Conservation (phyloP, 2,329 filamentous ascomycete genomes). For the Cladophialophora bantiana region DNA sequence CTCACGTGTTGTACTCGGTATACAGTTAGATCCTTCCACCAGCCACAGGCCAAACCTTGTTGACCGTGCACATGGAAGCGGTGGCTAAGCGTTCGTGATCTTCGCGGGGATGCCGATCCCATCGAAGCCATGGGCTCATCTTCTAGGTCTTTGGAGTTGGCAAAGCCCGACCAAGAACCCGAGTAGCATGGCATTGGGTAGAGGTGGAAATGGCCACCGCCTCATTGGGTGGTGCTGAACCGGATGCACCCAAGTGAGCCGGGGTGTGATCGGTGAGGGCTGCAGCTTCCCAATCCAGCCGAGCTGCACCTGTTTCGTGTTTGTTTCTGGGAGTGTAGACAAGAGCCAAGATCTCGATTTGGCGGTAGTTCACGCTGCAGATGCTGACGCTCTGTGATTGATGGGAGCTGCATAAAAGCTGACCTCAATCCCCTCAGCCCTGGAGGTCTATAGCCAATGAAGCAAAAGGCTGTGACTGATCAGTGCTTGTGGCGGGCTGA, state of each 20-base stretch:
- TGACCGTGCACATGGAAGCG: neutral
- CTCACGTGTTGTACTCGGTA: neutral
- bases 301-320: neutral
- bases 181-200: neutral
- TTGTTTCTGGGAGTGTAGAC: neutral
- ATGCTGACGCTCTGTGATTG: conserved; percentile 9
- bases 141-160: neutral
- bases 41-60: neutral
- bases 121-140: neutral
- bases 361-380: neutral
- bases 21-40: neutral
- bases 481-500: conserved; percentile 3
- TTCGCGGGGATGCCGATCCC: conserved; percentile 16
- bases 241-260: neutral
- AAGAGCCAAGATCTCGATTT: conserved; percentile 1
- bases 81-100: conserved; percentile 12
- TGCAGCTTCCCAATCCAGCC: conserved; percentile 19
- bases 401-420: conserved; percentile 16
- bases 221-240: neutral
- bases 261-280: conserved; percentile 17
- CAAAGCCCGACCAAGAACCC: conserved; percentile 7
- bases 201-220: neutral
- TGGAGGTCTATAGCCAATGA: conserved; percentile 10
- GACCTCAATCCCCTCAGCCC: conserved; percentile 3
- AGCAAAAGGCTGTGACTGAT: neutral